phyloP scores from a whole-genome alignment of 2,329 filamentous ascomycete species.

The Nothophaeocryptopus gaeumannii region DNA sequence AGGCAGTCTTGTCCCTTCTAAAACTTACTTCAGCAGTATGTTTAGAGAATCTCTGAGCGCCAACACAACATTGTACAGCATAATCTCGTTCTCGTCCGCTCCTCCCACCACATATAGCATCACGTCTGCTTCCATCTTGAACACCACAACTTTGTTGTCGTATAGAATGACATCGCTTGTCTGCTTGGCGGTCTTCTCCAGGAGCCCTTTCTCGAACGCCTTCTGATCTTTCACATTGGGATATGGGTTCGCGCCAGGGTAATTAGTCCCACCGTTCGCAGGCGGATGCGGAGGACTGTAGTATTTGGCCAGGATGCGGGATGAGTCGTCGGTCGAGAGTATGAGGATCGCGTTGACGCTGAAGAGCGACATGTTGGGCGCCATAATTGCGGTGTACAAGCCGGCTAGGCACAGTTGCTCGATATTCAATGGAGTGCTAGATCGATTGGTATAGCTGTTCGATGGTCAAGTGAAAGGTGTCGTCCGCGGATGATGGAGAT shows the following conservation, averaged over 20 bases:
- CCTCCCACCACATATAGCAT: conserved; percentile 93
- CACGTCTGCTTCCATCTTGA: conserved; percentile 96
- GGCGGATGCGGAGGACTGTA: conserved; percentile 66
- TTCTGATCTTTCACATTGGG: conserved; percentile 89
- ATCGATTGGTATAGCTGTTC: too few relatives aligned
- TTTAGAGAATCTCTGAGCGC: conserved; percentile 87
- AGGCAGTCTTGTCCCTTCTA: neutral
- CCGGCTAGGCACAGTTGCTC: too few relatives aligned
- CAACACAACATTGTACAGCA: conserved; percentile 87
- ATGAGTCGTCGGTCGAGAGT: conserved; percentile 74
- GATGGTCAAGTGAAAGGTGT: too few relatives aligned
- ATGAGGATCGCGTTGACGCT: conserved; percentile 53
- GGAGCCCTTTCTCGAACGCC: conserved; percentile 89
- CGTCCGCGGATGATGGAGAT: too few relatives aligned
- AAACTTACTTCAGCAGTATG: conserved; percentile 79
- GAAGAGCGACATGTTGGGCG: conserved; percentile 55
- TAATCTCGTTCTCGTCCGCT: conserved; percentile 91
- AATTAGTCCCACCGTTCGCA: conserved; percentile 55
- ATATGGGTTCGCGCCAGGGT: conserved; percentile 72
- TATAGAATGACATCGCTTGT: conserved; percentile 95
- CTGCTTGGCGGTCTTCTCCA: conserved; percentile 95
- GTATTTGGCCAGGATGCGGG: conserved; percentile 92
- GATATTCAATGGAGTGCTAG: too few relatives aligned
- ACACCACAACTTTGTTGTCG: conserved; percentile 92
- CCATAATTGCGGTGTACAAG: conserved; percentile 38